Evolutionary conservation across 176 grass and related monocot genomes (phyloP).

Genomic region (Oryza meridionalis): DNA sequence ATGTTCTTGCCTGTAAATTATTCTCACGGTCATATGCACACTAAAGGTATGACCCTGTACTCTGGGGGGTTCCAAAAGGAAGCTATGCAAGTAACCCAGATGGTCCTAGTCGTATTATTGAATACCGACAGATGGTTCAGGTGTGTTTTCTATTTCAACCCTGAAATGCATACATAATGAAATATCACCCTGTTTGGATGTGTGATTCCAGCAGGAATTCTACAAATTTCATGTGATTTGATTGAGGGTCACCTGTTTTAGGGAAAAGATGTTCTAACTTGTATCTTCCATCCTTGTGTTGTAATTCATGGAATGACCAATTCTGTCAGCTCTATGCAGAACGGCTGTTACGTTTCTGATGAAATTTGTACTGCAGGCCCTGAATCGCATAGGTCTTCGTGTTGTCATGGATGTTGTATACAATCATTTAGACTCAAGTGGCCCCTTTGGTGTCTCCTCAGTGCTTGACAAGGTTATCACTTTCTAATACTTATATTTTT

Average conservation of each 20-base stretch:
- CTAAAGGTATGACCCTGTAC: constrained; percentile 84
- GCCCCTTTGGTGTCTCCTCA: constrained; percentile 64
- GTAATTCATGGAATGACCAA: not conserved
- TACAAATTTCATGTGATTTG: constrained; percentile 12
- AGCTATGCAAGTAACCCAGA: constrained; percentile 87
- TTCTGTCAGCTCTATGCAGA: constrained; percentile 13
- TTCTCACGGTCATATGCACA: constrained; percentile 42
- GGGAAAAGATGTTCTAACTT: not conserved
- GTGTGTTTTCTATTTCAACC: constrained; percentile 42
- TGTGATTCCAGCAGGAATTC: constrained; percentile 18
- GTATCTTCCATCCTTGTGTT: not conserved
- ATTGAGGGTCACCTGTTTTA: not conserved
- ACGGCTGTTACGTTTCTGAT: constrained; percentile 36
- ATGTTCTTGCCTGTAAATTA: not conserved
- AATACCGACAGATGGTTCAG: constrained; percentile 90
- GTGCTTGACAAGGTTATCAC: constrained; percentile 84
- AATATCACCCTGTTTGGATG: constrained; percentile 10
- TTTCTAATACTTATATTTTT: constrained; percentile 23
- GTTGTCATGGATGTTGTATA: constrained; percentile 94
- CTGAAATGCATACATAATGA: constrained; percentile 12
- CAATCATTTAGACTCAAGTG: constrained; percentile 88
- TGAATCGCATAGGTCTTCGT: constrained; percentile 74
- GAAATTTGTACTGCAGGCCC: constrained; percentile 58
- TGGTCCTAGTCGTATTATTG: constrained; percentile 82
- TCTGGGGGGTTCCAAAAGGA: constrained; percentile 95